These are phyloP conservation scores for Lasiodiplodia citricola DNA, from an alignment of 2,329 filamentous ascomycete species.

Conservation along the genomic window DNA sequence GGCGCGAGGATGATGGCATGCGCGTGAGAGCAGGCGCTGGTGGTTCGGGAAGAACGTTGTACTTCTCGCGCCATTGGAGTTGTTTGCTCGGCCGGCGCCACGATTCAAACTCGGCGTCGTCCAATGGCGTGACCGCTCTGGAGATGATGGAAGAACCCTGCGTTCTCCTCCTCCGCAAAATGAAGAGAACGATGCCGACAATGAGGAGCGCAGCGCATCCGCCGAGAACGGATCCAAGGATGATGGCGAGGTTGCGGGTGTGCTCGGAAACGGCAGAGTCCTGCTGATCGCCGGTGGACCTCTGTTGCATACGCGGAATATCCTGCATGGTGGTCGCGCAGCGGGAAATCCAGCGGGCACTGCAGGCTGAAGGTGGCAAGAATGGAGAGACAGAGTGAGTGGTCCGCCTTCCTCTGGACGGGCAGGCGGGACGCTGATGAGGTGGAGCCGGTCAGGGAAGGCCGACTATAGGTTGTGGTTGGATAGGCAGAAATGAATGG, in stretches of 20 bases:
- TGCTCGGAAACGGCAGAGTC: conserved; percentile 8
- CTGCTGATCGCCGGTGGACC: conserved; percentile 7
- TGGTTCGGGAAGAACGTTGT: conserved; percentile 24
- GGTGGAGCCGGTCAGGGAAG: conserved; percentile 5
- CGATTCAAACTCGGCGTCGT: conserved; percentile 48
- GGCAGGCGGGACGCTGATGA: neutral
- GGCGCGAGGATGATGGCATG: conserved; percentile 16
- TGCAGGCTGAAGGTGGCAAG: neutral
- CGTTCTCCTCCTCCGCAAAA: conserved; percentile 39
- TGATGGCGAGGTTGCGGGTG: conserved; percentile 41
- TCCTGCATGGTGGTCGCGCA: conserved; percentile 7
- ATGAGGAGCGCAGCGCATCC: conserved; percentile 38
- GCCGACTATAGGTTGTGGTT: neutral
- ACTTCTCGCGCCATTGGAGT: conserved; percentile 41
- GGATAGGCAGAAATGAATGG: conserved; percentile 14
- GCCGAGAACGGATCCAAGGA: conserved; percentile 42
- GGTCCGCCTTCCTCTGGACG: neutral
- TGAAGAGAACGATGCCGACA: conserved; percentile 38
- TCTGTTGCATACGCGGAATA: neutral
- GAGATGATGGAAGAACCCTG: conserved; percentile 38
- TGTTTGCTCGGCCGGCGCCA: conserved; percentile 47
- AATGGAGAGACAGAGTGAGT: neutral
- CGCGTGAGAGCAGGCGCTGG: conserved; percentile 23
- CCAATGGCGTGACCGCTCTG: conserved; percentile 45
- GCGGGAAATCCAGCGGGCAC: neutral